Conservation (phyloP, 441 rosid genomes). For the Macaranga tanarius region DNA sequence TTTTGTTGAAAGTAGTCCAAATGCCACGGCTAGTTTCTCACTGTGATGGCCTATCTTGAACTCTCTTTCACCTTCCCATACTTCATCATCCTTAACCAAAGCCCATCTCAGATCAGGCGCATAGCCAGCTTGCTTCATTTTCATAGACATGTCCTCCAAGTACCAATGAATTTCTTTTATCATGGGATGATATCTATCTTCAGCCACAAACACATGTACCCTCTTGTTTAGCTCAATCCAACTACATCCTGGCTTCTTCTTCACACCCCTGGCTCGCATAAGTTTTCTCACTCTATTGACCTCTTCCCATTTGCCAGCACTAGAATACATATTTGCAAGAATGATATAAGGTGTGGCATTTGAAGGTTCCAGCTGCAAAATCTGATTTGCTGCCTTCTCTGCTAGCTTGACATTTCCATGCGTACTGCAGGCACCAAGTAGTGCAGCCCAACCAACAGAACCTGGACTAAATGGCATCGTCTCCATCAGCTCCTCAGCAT, state of each 20-base stretch:
- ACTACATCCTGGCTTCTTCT: constrained; percentile 87
- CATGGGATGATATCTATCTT: constrained; percentile 78
- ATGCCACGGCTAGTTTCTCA: constrained; percentile 85
- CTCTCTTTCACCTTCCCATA: constrained; percentile 56
- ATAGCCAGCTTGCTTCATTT: constrained; percentile 67
- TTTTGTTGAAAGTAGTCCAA: constrained; percentile 67
- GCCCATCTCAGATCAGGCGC: constrained; percentile 74
- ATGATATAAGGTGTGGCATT: constrained; percentile 78
- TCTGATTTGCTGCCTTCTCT: constrained; percentile 60
- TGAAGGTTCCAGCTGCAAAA: constrained; percentile 60
- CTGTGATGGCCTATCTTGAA: constrained; percentile 64
- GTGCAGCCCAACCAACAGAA: constrained; percentile 69
- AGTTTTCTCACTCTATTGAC: constrained; percentile 56
- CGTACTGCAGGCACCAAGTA: constrained; percentile 75
- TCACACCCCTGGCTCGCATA: constrained; percentile 72
- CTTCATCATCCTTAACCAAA: constrained; percentile 60
- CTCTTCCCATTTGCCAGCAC: constrained; percentile 71
- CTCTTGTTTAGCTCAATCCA: constrained; percentile 74
- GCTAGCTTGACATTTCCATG: constrained; percentile 67
- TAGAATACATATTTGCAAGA: constrained; percentile 72
- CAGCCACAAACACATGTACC: constrained; percentile 72
- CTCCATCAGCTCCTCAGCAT: constrained; percentile 71
- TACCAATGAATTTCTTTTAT: constrained; percentile 51
- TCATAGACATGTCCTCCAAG: constrained; percentile 58
- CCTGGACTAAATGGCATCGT: constrained; percentile 68